Percentiles rank a stretch among this genome's conserved stretches.
Conservation (phyloP, 139 green algal species). For the Yamagishiella unicocca region DNA sequence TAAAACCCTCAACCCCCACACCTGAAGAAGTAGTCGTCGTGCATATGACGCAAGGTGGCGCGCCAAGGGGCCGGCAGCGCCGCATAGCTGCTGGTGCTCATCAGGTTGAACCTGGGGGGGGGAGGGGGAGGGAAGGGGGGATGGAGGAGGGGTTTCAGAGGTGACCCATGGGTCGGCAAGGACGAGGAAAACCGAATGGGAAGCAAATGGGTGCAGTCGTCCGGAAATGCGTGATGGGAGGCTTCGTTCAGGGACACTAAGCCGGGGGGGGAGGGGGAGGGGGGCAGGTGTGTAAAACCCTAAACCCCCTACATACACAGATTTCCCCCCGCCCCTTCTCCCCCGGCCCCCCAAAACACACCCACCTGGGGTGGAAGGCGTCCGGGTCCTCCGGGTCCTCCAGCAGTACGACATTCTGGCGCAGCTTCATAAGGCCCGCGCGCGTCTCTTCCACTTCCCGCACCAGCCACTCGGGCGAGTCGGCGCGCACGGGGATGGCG, state of each 20-base stretch:
- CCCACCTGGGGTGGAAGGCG: constrained; percentile 72
- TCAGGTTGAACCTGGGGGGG: constrained; percentile 75
- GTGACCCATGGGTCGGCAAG: no score
- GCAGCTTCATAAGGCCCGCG: constrained; percentile 83
- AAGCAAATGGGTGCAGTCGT: no score
- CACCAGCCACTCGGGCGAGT: constrained; percentile 76
- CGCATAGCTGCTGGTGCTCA: constrained; percentile 79
- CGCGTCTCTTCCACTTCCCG: constrained; percentile 65
- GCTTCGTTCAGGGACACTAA: no score
- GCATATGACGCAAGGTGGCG: constrained; percentile 75
- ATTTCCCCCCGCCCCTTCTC: neutral
- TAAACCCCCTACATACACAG: no score
- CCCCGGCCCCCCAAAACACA: neutral
- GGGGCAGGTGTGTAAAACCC: no score
- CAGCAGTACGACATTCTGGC: constrained; percentile 92
- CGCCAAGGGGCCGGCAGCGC: constrained; percentile 78
- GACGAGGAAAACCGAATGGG: no score
- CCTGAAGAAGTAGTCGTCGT: constrained; percentile 93
- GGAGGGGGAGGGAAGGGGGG: neutral
- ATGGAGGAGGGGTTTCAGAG: neutral
- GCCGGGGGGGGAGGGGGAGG: no score
- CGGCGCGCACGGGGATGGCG: constrained; percentile 57
- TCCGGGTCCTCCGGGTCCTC: constrained; percentile 74
- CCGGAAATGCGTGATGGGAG: no score
- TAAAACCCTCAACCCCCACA: constrained; percentile 10